These are phyloP conservation scores for Coemansia sp. DNA, from an alignment of 192 early-diverging fungal species.

Conservation along the genomic window DNA sequence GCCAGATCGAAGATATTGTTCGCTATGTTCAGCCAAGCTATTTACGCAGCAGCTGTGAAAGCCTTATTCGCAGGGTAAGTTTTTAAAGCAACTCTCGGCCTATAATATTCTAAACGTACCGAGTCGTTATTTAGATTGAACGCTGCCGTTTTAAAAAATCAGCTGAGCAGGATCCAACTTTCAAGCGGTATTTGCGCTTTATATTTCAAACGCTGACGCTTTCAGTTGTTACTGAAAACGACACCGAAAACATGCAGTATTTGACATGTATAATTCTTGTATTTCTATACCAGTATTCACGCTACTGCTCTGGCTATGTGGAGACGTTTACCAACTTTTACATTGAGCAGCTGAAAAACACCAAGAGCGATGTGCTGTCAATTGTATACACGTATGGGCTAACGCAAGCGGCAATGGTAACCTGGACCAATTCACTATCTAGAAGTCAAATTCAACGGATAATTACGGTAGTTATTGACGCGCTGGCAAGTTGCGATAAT, in stretches of 20 bases:
- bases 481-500: constrained; percentile 27
- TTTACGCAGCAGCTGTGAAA: background rate
- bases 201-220: constrained; percentile 30
- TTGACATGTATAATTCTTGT: constrained; percentile 21
- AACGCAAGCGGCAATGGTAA: constrained; percentile 24
- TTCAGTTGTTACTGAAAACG: constrained; percentile 25
- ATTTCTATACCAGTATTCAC: constrained; percentile 38
- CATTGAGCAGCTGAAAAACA: constrained; percentile 17
- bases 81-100: background rate
- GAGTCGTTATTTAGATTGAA: constrained; percentile 22
- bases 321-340: constrained; percentile 26
- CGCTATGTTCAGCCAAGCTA: background rate
- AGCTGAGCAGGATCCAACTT: constrained; percentile 11
- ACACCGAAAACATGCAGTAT: constrained; percentile 25
- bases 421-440: constrained; percentile 16
- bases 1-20: background rate
- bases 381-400: constrained; percentile 35
- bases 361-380: constrained; percentile 16
- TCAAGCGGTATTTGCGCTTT: constrained; percentile 16
- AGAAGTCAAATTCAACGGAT: constrained; percentile 10
- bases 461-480: constrained; percentile 10
- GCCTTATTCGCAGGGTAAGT: constrained; percentile 7
- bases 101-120: background rate
- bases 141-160: constrained; percentile 9
- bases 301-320: constrained; percentile 28